These are phyloP conservation scores for Rhizopogon rudus DNA, from an alignment of 768 basidiomycete genomes.

Conservation along the genomic window DNA sequence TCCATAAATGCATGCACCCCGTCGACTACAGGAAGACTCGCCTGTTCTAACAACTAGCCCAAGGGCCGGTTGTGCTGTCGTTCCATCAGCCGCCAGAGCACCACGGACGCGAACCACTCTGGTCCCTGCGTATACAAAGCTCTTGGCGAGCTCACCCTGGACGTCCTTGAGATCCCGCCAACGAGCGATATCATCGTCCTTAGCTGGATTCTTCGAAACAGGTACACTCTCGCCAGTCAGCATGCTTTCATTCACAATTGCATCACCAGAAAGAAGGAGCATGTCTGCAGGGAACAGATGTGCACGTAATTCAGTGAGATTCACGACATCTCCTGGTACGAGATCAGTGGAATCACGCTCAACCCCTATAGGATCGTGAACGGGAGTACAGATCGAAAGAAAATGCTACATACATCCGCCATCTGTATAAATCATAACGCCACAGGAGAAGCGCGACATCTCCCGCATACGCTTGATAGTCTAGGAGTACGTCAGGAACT, in stretches of 20 bases:
- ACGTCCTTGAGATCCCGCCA: constrained; percentile 67
- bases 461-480: constrained; percentile 93
- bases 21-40: constrained; percentile 22
- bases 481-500: constrained; percentile 32
- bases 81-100: constrained; percentile 46
- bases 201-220: constrained; percentile 84
- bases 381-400: constrained; percentile 1
- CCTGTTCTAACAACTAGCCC: constrained; percentile 87
- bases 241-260: constrained; percentile 99
- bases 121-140: constrained; percentile 89
- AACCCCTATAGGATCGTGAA: constrained; percentile 45
- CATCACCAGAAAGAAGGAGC: constrained; percentile 90
- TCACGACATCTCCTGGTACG: constrained; percentile 90
- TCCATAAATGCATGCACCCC: background rate
- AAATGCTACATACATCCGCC: constrained; percentile 55
- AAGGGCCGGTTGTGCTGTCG: constrained; percentile 56
- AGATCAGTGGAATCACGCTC: constrained; percentile 70
- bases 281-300: constrained; percentile 84
- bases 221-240: constrained; percentile 98
- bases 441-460: constrained; percentile 89
- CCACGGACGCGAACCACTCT: constrained; percentile 84
- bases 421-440: constrained; percentile 63
- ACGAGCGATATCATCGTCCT: constrained; percentile 65
- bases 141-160: constrained; percentile 61
- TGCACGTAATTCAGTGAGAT: constrained; percentile 75